Evolutionary conservation across 106 monocot genomes (phyloP), one percentile per base, ranked within the genome.

Genomic region (Dioscorea dumetorum): DNA sequence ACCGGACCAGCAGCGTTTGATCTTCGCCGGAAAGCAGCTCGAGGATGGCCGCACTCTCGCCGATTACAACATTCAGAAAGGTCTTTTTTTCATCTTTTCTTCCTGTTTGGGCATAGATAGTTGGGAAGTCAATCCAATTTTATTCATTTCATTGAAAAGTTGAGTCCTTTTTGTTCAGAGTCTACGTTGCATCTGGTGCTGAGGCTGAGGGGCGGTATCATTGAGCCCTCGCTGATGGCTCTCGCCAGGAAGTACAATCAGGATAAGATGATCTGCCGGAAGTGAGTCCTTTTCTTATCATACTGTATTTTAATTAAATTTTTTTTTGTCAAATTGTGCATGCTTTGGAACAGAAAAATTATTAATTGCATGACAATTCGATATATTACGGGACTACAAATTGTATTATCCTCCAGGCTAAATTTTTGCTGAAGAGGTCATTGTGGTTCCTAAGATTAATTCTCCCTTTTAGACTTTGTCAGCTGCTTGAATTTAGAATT

Each of bases 171-270:
- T 35, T 53, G 31, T 22, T 8, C 24, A 84, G 80, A 84, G 63
- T 84, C 84, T 10, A 84, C 84, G 13, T 60, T 84, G 63, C 84
- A 84, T 71, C 61, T 84, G 54, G 84, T 84, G 11, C 21, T 84
- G 73, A 80, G 84, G 77, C 35, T 80, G 54, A 80, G 84, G 70
- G 84, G 84, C 31, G 84, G 84, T 12, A 84, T 80, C 70, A 80
- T 84, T 24, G 84, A 84, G 60, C 84, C 84, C 13, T 84, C 84
- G 14, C 73, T 84, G 9, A 80, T 84, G 80, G 84, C 84, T 20
- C 84, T 84, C 33, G 84, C 84, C 1, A 76, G 84, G 79, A 84
- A 84, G 66, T 84, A 80, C 67, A 84, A 84, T 67, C 84, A 84
- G 64, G 79, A 84, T n/a, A 84, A 84, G 67, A 84, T 69, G 74